Percentiles rank a stretch among this genome's conserved stretches.
phyloP scores from a whole-genome alignment of 2,329 filamentous ascomycete genomes.

The Fusarium abutilonis region DNA sequence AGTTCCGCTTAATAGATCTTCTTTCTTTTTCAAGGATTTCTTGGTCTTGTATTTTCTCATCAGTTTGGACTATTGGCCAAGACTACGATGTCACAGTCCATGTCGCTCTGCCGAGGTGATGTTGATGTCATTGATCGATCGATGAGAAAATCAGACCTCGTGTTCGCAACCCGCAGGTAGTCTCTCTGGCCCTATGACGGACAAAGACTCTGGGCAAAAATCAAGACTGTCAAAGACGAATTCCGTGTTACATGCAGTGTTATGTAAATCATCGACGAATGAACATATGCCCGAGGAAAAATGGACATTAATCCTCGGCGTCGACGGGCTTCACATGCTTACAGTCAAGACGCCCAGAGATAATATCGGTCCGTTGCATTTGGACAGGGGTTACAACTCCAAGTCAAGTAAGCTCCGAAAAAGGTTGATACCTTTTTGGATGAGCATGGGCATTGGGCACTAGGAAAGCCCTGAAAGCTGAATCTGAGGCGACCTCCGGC shows the following conservation, averaged over 20 bases:
- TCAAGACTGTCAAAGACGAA: no score
- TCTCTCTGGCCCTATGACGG: neutral
- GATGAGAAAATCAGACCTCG: neutral
- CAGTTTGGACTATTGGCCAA: neutral
- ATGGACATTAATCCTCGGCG: neutral
- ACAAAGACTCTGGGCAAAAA: neutral
- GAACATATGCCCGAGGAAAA: neutral
- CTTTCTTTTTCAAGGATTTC: neutral
- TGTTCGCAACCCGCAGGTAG: slow-evolving; percentile 4
- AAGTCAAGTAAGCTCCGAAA: slow-evolving; percentile 23
- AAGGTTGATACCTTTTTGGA: slow-evolving; percentile 13
- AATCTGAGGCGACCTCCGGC: slow-evolving; percentile 30
- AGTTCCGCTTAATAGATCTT: neutral
- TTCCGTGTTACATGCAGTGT: no score
- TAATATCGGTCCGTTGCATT: slow-evolving; percentile 25
- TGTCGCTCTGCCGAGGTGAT: slow-evolving; percentile 12
- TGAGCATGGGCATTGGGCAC: slow-evolving; percentile 8
- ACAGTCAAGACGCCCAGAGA: neutral
- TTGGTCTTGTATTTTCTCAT: neutral
- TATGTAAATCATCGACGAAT: no score
- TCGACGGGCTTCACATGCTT: slow-evolving; percentile 28
- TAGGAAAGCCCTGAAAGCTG: slow-evolving; percentile 29
- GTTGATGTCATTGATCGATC: slow-evolving; percentile 32
- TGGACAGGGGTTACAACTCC: slow-evolving; percentile 21
- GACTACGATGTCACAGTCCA: neutral